Conservation (phyloP, 2,329 filamentous ascomycete genomes). For the Colletotrichum musicola region DNA sequence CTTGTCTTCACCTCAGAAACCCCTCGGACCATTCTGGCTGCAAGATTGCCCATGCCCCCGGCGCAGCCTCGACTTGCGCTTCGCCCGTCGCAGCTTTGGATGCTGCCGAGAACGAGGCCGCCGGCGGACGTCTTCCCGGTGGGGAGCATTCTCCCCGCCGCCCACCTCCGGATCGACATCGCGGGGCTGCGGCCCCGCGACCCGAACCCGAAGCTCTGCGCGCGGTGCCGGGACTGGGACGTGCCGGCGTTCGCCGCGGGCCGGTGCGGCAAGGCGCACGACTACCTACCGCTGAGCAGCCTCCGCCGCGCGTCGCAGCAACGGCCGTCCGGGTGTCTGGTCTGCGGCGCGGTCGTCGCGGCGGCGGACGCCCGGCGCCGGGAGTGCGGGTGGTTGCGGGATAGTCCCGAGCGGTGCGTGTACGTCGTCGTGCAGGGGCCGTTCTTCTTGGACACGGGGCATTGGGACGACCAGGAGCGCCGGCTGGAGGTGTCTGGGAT, state of each 20-base stretch:
- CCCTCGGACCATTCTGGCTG: no score
- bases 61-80: no score
- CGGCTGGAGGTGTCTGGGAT: not conserved
- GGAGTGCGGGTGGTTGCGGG: not conserved
- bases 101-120: slow-evolving; percentile 21
- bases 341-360: not conserved
- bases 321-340: not conserved
- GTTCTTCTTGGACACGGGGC: slow-evolving; percentile 19
- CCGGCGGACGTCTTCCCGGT: slow-evolving; percentile 15
- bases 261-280: slow-evolving; percentile 15
- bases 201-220: slow-evolving; percentile 21
- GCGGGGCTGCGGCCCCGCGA: not conserved
- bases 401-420: not conserved
- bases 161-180: slow-evolving; percentile 1
- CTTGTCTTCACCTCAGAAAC: no score
- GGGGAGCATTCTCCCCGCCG: not conserved
- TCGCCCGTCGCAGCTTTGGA: not conserved
- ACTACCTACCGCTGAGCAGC: not conserved
- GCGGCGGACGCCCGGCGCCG: not conserved
- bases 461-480: not conserved
- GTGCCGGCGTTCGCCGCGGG: slow-evolving; percentile 23
- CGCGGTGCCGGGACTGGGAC: slow-evolving; percentile 28
- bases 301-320: not conserved
- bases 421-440: slow-evolving; percentile 15
- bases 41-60: no score